Conservation (phyloP, 2,329 filamentous ascomycete genomes). For the Botrytis tulipae region DNA sequence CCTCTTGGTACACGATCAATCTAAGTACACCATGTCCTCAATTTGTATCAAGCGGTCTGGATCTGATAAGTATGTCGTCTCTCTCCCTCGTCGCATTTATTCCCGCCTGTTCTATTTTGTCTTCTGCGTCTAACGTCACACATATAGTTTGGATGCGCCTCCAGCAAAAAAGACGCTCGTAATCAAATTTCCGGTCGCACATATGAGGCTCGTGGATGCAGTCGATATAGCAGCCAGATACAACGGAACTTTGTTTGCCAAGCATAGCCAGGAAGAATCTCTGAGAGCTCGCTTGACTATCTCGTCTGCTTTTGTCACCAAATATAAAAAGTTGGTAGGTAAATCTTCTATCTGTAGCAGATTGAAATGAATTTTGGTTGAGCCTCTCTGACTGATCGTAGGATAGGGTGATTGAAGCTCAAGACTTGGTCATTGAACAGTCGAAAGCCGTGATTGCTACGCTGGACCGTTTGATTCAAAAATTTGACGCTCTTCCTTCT, state of each 20-base stretch:
- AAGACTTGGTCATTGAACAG: background rate
- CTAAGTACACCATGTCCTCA: background rate
- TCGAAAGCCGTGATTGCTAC: background rate
- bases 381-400: background rate
- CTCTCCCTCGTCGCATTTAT: background rate
- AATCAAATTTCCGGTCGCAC: background rate
- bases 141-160: background rate
- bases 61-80: background rate
- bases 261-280: background rate
- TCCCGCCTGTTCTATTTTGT: background rate
- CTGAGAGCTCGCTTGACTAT: background rate
- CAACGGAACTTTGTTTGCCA: background rate
- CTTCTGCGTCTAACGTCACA: background rate
- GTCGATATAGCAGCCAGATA: background rate
- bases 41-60: background rate
- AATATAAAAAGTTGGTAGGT: background rate
- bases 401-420: slow-evolving; percentile 1
- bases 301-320: background rate
- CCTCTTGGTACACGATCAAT: background rate
- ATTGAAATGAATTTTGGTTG: background rate
- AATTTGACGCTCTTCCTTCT: background rate
- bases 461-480: background rate
- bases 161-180: background rate
- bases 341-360: background rate
- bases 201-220: background rate